These are phyloP conservation scores for Ascochyta lentis DNA, from an alignment of 2,329 filamentous ascomycete species.

Conservation along the genomic window DNA sequence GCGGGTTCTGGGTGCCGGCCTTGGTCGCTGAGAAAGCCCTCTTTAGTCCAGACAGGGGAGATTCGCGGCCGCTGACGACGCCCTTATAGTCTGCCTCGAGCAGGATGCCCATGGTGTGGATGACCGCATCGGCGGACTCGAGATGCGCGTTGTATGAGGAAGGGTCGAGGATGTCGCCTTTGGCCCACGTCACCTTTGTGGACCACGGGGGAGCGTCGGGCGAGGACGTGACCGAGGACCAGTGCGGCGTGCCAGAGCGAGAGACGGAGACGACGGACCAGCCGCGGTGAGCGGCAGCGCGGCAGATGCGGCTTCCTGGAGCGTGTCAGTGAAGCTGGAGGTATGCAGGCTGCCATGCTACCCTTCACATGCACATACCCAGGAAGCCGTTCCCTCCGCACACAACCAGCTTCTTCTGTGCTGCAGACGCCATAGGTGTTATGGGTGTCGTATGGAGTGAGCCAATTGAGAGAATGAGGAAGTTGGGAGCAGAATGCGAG, in stretches of 20 bases:
- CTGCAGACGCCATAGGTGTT: conserved; percentile 58
- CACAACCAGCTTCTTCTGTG: conserved; percentile 81
- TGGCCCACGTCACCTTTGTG: conserved; percentile 82
- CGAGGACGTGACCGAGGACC: conserved; percentile 79
- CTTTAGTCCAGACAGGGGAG: conserved; percentile 76
- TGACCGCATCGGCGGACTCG: conserved; percentile 78
- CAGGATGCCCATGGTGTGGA: conserved; percentile 95
- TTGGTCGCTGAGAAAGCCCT: conserved; percentile 77
- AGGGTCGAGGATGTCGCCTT: conserved; percentile 85
- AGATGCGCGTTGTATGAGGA: conserved; percentile 79
- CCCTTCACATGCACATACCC: conserved; percentile 53
- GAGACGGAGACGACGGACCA: conserved; percentile 95
- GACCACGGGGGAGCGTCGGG: conserved; percentile 79
- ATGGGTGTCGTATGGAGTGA: conserved; percentile 8
- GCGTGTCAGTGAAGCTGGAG: no score
- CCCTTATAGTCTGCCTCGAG: conserved; percentile 98
- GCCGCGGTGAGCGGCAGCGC: conserved; percentile 80
- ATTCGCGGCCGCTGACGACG: conserved; percentile 82
- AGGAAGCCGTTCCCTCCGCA: conserved; percentile 95
- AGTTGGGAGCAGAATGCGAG: conserved; percentile 23
- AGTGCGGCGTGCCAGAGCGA: conserved; percentile 90
- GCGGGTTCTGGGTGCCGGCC: conserved; percentile 69
- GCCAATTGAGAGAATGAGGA: conserved; percentile 1
- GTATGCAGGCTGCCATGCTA: no score
- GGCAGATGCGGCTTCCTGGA: conserved; percentile 80